Percentiles rank a stretch among this genome's conserved stretches.
phyloP scores from a whole-genome alignment of 805 yeast genomes.

The Starmerella bombicola region DNA sequence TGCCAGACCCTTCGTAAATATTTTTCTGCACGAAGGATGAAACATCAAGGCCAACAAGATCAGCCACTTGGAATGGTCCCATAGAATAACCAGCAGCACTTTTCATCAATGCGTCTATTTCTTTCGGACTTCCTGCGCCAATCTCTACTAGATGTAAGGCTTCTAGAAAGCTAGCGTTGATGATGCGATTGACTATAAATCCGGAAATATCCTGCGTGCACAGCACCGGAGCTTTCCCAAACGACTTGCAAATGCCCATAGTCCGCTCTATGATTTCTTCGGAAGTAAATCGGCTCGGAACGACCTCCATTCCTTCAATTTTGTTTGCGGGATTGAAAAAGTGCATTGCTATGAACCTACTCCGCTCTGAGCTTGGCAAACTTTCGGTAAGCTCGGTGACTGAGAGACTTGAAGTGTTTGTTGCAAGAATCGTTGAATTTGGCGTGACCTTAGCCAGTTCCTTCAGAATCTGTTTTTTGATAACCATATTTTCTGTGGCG shows the following conservation, averaged over 20 bases:
- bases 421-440: constrained; percentile 28
- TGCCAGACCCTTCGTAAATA: constrained; percentile 29
- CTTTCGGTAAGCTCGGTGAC: constrained; percentile 34
- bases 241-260: constrained; percentile 25
- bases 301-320: constrained; percentile 35
- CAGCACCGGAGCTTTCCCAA: constrained; percentile 32
- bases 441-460: constrained; percentile 22
- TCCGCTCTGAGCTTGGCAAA: constrained; percentile 33
- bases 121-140: constrained; percentile 31
- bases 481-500: constrained; percentile 32
- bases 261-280: constrained; percentile 26
- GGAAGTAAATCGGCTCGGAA: constrained; percentile 32
- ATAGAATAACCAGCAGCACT: constrained; percentile 37
- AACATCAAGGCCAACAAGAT: constrained; percentile 35
- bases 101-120: constrained; percentile 34
- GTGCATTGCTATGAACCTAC: constrained; percentile 34
- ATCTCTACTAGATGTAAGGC: constrained; percentile 32
- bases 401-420: constrained; percentile 35
- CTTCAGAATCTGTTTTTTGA: constrained; percentile 30
- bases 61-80: constrained; percentile 35
- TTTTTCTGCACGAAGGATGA: constrained; percentile 33
- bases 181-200: constrained; percentile 33
- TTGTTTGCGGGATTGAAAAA: constrained; percentile 38
- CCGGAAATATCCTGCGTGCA: constrained; percentile 31
- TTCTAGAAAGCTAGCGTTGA: constrained; percentile 35